Evolutionary conservation across 1,284 basidiomycete species (phyloP), one percentile per base, ranked within the genome.

Genomic region (Wolfiporia cocos): DNA sequence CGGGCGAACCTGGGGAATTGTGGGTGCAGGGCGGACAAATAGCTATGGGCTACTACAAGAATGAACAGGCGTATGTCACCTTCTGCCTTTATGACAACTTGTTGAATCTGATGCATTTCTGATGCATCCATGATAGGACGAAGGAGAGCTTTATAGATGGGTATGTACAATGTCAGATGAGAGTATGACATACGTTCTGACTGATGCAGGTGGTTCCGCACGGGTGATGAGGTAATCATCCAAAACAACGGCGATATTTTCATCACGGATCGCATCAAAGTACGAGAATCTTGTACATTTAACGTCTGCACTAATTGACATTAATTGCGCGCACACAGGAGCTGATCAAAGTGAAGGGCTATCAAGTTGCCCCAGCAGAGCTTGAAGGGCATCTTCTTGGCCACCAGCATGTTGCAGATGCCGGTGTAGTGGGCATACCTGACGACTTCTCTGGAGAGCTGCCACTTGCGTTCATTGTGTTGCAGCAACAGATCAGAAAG

Each of bases 251-350:
- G 71, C 6, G 78, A 86, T 45, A 48, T 87, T 4, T 80, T 75
- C 56, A 68, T 86, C 34, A 63, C 82, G 7, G 84, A 87, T 58
- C 71, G 85, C 24, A 62, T 87, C 42, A 87, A 87, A 66, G 78
- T 74, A 30, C 7, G 50, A 11, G 12, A 15, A 36, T 20, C 14
- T 41, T 30, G 21, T 17, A 6, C n/a, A n/a, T n/a, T n/a, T n/a
- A n/a, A n/a, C n/a, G n/a, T n/a, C 9, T 29, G 7, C 29, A 47
- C 50, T 11, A 32, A 34, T 21, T 48, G 23, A 15, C 21, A 18
- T 19, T 29, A 34, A 43, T 24, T 21, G 15, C n/a, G 14, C 23
- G 4, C 22, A n/a, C 7, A 28, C 33, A 57, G 57, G 59, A 64
- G 30, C 49, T 64, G 38, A 61, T 63, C 52, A 64, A 64, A 39